phyloP scores from a whole-genome alignment of 345 rosid genomes.

The Rhizophora mangle region DNA sequence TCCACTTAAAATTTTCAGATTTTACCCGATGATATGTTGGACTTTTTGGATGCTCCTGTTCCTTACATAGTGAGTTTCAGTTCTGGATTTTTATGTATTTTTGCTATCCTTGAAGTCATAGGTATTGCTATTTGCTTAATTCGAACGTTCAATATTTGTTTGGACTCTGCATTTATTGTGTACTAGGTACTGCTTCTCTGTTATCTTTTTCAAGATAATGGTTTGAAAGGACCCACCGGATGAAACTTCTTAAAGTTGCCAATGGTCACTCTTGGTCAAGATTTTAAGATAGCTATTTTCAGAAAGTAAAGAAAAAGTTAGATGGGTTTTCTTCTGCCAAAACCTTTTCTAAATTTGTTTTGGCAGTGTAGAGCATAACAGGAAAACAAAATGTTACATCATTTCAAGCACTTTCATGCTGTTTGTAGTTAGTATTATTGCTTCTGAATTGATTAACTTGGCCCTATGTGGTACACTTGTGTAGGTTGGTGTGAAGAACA shows the following conservation, averaged over 20 bases:
- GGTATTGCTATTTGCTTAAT: too few species aligned
- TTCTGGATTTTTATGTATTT: constrained; percentile 1
- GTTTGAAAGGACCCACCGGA: too few species aligned
- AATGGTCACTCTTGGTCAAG: too few species aligned
- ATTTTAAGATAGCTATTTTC: too few species aligned
- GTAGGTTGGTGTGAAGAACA: constrained; percentile 92
- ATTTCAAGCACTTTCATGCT: not conserved
- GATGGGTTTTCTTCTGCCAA: too few species aligned
- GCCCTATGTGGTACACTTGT: constrained; percentile 16
- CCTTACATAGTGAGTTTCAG: constrained; percentile 80
- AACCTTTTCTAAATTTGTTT: too few species aligned
- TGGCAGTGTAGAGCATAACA: too few species aligned
- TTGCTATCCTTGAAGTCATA: too few species aligned
- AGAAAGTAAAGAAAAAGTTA: too few species aligned
- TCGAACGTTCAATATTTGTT: not conserved
- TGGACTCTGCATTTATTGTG: not conserved
- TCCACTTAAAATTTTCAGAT: constrained; percentile 46
- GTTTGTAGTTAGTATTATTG: too few species aligned
- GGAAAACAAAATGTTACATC: not conserved
- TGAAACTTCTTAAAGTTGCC: too few species aligned
- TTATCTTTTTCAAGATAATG: not conserved
- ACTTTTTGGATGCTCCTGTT: constrained; percentile 94
- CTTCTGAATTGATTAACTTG: not conserved
- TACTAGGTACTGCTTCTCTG: too few species aligned
- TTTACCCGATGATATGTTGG: constrained; percentile 94